Conservation (phyloP, 2,329 filamentous ascomycete species). For the Leptoxyphium fumago region DNA sequence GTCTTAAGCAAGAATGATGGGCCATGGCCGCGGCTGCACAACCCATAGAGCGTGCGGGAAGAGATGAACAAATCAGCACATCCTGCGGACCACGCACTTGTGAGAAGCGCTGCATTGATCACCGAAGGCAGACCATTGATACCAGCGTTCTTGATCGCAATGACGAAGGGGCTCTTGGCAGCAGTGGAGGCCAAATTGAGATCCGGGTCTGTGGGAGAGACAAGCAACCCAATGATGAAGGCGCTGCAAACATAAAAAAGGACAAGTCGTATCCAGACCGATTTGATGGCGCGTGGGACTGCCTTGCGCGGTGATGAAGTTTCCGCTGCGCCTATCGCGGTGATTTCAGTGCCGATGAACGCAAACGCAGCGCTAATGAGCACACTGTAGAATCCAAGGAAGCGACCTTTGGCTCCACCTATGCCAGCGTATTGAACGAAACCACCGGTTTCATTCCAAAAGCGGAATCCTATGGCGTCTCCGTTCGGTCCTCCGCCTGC, state of each 20-base stretch:
- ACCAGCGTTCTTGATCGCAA: slow-evolving; percentile 51
- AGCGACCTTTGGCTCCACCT: background rate
- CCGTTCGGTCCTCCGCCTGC: slow-evolving; percentile 17
- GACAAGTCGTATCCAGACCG: slow-evolving; percentile 24
- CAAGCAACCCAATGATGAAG: slow-evolving; percentile 42
- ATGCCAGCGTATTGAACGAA: background rate
- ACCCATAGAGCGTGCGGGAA: background rate
- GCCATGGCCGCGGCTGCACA: background rate
- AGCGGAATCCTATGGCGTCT: slow-evolving; percentile 28
- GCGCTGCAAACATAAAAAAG: slow-evolving; percentile 42
- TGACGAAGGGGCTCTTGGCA: slow-evolving; percentile 43
- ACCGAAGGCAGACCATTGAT: slow-evolving; percentile 52
- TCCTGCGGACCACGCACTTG: slow-evolving; percentile 47
- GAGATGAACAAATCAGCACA: background rate
- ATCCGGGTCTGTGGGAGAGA: slow-evolving; percentile 37
- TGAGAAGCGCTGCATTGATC: slow-evolving; percentile 61
- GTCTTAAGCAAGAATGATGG: background rate
- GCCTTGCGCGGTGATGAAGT: background rate
- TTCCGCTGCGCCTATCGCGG: background rate
- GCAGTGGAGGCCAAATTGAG: slow-evolving; percentile 29
- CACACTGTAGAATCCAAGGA: background rate
- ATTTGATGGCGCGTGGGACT: background rate
- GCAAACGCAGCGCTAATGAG: background rate
- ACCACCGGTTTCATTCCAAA: slow-evolving; percentile 21
- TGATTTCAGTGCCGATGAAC: background rate